Conservation (phyloP, 306 rosid species). For the Biancaea sappan region DNA sequence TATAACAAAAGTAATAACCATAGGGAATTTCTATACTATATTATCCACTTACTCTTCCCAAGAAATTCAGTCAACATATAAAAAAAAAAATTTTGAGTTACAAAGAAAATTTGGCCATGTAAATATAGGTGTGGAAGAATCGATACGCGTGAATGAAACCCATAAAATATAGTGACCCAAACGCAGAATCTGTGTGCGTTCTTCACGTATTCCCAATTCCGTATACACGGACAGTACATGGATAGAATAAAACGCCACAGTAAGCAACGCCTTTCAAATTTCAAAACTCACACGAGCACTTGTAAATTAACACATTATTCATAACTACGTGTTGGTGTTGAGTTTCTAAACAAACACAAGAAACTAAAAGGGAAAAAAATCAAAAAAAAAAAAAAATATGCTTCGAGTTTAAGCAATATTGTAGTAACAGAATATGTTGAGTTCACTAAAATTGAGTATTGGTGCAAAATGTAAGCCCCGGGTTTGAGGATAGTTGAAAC, state of each 20-base stretch:
- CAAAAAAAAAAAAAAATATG: too few relatives aligned
- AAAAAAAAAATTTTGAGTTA: background rate
- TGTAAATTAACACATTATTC: conserved; percentile 7
- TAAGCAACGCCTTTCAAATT: conserved; percentile 7
- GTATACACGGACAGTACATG: conserved; percentile 31
- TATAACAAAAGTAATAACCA: too few relatives aligned
- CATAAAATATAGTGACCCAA: background rate
- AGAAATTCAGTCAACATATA: background rate
- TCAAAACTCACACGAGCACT: conserved; percentile 21
- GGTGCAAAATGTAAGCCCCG: too few relatives aligned
- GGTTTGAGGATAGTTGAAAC: background rate
- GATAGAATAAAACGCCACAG: conserved; percentile 31
- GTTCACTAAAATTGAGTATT: background rate
- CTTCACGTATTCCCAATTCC: conserved; percentile 21
- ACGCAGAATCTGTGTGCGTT: background rate
- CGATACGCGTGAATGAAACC: background rate
- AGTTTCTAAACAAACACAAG: background rate
- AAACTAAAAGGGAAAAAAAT: too few relatives aligned
- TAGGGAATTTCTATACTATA: background rate
- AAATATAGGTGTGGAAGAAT: background rate
- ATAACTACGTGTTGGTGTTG: background rate
- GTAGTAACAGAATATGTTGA: background rate
- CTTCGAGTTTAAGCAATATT: background rate
- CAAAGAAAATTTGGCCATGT: background rate
- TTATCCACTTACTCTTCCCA: conserved; percentile 2